Evolutionary conservation across 164 flowering plant genomes (phyloP).

Genomic region (Magnolia officinalis): DNA sequence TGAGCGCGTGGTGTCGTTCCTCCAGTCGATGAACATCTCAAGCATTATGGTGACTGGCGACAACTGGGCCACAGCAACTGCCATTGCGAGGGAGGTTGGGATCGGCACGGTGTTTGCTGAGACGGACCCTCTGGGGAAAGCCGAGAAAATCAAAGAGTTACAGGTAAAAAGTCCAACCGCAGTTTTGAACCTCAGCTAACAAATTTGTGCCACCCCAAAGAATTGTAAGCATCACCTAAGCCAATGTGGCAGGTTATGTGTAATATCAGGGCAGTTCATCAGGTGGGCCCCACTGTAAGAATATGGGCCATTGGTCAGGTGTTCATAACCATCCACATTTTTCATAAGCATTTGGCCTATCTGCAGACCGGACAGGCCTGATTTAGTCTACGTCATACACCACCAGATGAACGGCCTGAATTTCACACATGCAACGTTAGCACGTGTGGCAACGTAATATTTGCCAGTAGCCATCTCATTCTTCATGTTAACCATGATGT

Average conservation of each 20-base stretch:
- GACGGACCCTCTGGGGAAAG: slow-evolving; percentile 81
- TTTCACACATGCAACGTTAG: not conserved
- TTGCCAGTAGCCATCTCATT: not conserved
- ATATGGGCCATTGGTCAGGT: too few species aligned
- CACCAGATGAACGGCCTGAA: not conserved
- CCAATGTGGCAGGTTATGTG: not conserved
- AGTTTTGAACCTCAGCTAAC: too few species aligned
- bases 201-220: too few species aligned
- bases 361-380: not conserved
- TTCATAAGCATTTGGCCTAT: not conserved
- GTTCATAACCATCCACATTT: too few species aligned
- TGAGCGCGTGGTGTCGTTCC: slow-evolving; percentile 57
- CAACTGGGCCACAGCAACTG: slow-evolving; percentile 81
- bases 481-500: not conserved
- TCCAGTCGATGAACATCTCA: slow-evolving; percentile 64
- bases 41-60: slow-evolving; percentile 95
- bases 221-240: not conserved
- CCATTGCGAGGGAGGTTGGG: slow-evolving; percentile 81
- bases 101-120: slow-evolving; percentile 77
- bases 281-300: not conserved
- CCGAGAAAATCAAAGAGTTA: slow-evolving; percentile 76
- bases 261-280: not conserved
- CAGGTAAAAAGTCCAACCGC: slow-evolving; percentile 43
- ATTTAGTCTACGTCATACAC: not conserved
- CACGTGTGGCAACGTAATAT: not conserved